Base-by-base conservation (phyloP, 208 protist species). In the Tritrichomonas foetus region DNA sequence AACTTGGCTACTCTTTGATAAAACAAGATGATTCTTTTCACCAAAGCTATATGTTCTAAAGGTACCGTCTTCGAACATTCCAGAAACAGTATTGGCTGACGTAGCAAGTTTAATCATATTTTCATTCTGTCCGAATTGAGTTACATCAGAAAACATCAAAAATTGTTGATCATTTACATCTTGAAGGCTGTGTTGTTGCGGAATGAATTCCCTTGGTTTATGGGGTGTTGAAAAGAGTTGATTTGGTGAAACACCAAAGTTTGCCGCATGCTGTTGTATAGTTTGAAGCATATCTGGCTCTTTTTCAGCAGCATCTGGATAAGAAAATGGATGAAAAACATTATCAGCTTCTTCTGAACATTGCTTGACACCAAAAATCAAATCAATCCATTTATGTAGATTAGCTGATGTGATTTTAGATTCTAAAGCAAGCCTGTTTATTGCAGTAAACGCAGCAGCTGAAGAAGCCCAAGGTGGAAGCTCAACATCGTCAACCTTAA, bases 361-460 rank as follows among this genome's bases (percentile, higher is more conserved):
- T 82, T 82, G 74, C 5, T 82, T 82, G 27, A 49, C 9, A 36
- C 98, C 98, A 96, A 99, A 99, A 57, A 99, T 98, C 36, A 99
- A 97, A 95, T 99, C 98, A 93, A 99, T 97, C 98, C 98, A 99
- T 64, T 98, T 94, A 95, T 98, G 96, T 80, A 99, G 94, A 92
- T 97, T 94, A 30, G 53, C 89, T 27, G 96, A 97, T 11, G 99
- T 98, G 41, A 95, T 92, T 27, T 94, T 93, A 5, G n/a, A 66
- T 72, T 96, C 96, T 0, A 96, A 80, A 9, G 96, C 96, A 22
- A 55, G 16, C 25, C 95, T 89, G 30, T 95, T 69, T 0, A 94
- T 95, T 30, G 27, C 8, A 22, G 96, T 69, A 50, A 96, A 95
- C 44, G 0, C 55, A 41, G 20, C 72, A 33, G 47, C 53, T 55